A percentile compares a stretch with the other conserved stretches of the same genome.
Conservation (phyloP, 495 filamentous ascomycete genomes). For the Jackrogersella multiformis region DNA sequence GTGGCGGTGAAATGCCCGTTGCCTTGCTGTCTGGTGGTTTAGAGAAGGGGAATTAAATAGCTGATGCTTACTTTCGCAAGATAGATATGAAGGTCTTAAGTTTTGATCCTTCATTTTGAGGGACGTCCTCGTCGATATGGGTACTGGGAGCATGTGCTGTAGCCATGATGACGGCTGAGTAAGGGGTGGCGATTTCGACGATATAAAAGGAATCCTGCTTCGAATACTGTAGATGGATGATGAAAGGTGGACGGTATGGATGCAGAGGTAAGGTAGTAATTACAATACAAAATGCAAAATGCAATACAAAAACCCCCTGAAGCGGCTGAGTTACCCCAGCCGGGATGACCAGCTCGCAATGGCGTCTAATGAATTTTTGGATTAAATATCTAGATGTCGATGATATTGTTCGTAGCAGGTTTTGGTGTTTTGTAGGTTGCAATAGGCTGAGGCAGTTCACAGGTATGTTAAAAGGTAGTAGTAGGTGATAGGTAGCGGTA, state of each 20-base stretch:
- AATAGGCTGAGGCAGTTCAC: neutral
- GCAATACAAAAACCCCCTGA: constrained; percentile 2
- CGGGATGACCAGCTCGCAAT: constrained; percentile 29
- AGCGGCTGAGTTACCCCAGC: constrained; percentile 27
- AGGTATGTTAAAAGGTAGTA: neutral
- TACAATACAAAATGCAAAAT: neutral
- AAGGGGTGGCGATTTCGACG: neutral
- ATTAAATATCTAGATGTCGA: constrained; percentile 19
- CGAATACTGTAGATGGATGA: no score
- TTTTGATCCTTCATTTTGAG: constrained; percentile 82
- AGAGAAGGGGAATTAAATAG: neutral
- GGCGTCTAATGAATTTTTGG: neutral
- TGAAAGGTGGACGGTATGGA: neutral
- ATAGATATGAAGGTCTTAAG: constrained; percentile 85
- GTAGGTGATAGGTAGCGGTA: neutral
- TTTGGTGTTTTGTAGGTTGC: neutral
- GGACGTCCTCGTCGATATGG: constrained; percentile 63
- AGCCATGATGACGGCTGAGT: constrained; percentile 36
- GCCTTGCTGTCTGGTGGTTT: neutral
- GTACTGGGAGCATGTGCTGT: constrained; percentile 33
- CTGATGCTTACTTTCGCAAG: constrained; percentile 72
- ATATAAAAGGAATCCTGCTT: constrained; percentile 5
- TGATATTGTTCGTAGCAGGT: constrained; percentile 7
- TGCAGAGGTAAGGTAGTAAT: neutral
- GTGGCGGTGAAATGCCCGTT: constrained; percentile 35